Evolutionary conservation across 139 green algal genomes (phyloP), one percentile per base, ranked within the genome.

Genomic region (Coelastrella sp.): DNA sequence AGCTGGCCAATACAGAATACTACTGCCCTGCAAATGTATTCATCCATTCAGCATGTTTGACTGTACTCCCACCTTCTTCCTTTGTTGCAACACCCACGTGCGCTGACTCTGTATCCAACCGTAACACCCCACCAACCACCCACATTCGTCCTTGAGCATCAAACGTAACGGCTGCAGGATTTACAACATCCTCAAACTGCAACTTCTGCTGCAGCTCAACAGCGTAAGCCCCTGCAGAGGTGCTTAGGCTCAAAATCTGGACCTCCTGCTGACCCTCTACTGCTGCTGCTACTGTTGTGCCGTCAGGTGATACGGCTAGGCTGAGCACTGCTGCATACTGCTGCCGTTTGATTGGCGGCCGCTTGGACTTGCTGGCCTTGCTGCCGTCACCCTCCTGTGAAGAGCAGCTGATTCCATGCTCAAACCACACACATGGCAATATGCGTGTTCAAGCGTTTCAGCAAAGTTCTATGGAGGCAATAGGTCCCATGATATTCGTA

Each of bases 151-250:
- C 86, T n/a, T 30, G 27, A 0, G 48, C 41, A 17, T 92, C 91
- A 88, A 94, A 94, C 19, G 72, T 50, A 11, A 94, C 68, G 34
- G 84, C 86, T 8, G 86, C 87, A 34, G 92, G 92, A 45, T 93
- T 83, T 17, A 73, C 60, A n/a, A 90, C 76, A 71, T 87, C 91
- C 4, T 69, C 37, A 50, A 94, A 83, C 21, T 64, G 51, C 73
- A 93, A 41, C 40, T 76, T 73, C 82, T 93, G 89, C 51, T 27
- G 63, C 64, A 85, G 86, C 32, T 63, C 51, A 59, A 89, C 45
- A 15, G 35, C 53, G 30, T 64, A 64, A 35, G 17, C 53, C 4
- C 43, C 66, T 48, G 41, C 35, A 5, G 35, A 53, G 50, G n/a
- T 25, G 59, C 80, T 38, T 32, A 92, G 41, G 0, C 3, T 4